Evolutionary conservation across 2,329 filamentous ascomycete genomes (phyloP).

Genomic region (Venturia effusa): DNA sequence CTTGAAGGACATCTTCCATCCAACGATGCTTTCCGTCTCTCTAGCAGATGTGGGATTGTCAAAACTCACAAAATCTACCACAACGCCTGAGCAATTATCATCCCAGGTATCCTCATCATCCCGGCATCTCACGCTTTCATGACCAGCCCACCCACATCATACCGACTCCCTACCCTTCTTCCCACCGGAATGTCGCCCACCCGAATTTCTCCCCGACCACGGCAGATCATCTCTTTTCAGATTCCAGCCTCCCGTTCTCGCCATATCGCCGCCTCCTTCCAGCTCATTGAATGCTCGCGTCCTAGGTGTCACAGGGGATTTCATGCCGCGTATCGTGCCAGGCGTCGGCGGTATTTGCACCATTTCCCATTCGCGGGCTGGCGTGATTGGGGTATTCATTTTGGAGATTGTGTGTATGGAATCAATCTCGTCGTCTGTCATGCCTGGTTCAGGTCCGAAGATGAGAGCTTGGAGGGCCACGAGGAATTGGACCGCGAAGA

Average conservation of each 20-base stretch:
- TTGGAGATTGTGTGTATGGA: conserved; percentile 40
- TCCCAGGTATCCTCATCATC: too few relatives aligned
- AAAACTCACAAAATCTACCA: too few relatives aligned
- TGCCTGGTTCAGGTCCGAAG: conserved; percentile 29
- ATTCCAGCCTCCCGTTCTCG: background rate
- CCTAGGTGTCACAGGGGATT: conserved; percentile 45
- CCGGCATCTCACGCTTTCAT: too few relatives aligned
- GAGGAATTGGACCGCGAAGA: conserved; percentile 31
- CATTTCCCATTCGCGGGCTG: conserved; percentile 47
- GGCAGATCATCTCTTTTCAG: background rate
- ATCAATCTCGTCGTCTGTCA: conserved; percentile 17
- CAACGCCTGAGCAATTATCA: too few relatives aligned
- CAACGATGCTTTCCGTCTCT: too few relatives aligned
- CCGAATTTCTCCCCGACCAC: background rate
- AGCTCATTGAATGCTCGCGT: conserved; percentile 58
- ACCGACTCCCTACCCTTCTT: background rate
- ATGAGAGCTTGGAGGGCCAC: conserved; percentile 50
- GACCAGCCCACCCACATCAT: background rate
- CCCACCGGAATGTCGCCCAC: background rate
- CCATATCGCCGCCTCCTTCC: conserved; percentile 4
- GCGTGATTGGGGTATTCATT: conserved; percentile 27
- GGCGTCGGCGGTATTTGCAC: conserved; percentile 35
- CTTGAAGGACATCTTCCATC: too few relatives aligned
- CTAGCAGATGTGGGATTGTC: too few relatives aligned
- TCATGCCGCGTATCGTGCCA: conserved; percentile 18